Base-by-base conservation (phyloP, 257 asterid genomes). In the Lithospermum erythrorhizon region DNA sequence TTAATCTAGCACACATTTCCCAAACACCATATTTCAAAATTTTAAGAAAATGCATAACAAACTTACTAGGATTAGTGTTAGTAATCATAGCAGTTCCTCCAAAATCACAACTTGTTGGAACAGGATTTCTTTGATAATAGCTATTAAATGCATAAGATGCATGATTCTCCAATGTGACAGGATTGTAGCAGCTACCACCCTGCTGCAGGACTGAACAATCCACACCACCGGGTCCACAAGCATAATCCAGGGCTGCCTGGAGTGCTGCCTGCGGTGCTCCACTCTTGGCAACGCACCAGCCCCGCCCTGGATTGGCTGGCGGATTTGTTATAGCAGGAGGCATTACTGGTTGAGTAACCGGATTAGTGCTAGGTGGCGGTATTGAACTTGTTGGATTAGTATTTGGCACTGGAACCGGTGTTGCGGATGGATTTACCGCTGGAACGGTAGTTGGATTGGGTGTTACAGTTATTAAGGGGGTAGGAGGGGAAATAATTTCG, bases 131-230 rank as follows among this genome's bases (percentile, higher is more conserved):
- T 64, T 85, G 95, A 55, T 70, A 91, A 69, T 91, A 91, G 82
- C 79, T 78, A 64, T 91, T 91, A 59, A 91, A 91, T 22, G 98
- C 96, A 55, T 70, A 83, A 1, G 98, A 91, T 2, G 96, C 98
- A 68, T 87, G 98, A 51, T 73, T 78, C 73, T 79, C 78, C 68
- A 91, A 55, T 22, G 72, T 79, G 62, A 66, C 77, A 0, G 98
- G 96, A 75, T 73, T 83, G 22, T 79, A 91, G 73, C 98, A 91
- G 53, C 62, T 66, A 0, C 72, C 93, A 2, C 93, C 81, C 67
- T 72, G 83, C 70, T 91, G 98, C 19, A 88, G 81, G 3, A 75
- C 57, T 9, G 96, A 76, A 54, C 98, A 91, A 72, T 91, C 98
- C 14, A 87, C 95, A 1, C 89, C 87, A 57, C 95, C 97, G 0